Conservation (phyloP, 768 basidiomycete species). For the Leccinum ochraceum region DNA sequence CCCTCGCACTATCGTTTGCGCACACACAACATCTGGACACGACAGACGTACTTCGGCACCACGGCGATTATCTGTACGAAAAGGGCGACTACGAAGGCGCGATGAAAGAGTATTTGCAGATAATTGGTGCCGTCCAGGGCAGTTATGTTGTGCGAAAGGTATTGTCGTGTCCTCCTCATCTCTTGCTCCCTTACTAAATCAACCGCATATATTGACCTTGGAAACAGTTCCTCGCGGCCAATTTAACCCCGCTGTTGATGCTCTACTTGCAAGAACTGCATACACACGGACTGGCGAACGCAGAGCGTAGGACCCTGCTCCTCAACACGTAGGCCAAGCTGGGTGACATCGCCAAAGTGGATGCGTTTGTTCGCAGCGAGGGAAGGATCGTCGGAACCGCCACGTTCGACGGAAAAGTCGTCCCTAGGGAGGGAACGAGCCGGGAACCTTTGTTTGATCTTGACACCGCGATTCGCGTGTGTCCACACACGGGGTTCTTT, state of each 20-base stretch:
- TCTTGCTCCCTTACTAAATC: background rate
- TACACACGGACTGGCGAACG: conserved; percentile 76
- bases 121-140: conserved; percentile 62
- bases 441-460: conserved; percentile 62
- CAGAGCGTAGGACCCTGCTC: conserved; percentile 77
- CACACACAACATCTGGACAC: too few relatives aligned
- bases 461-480: too few relatives aligned
- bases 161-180: background rate
- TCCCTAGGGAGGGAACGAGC: conserved; percentile 41
- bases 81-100: too few relatives aligned
- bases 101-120: too few relatives aligned
- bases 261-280: conserved; percentile 97
- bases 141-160: conserved; percentile 71
- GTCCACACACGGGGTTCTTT: too few relatives aligned
- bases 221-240: conserved; percentile 89
- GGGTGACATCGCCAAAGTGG: conserved; percentile 88
- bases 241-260: conserved; percentile 92
- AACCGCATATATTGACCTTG: conserved; percentile 8
- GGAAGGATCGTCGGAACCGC: conserved; percentile 44
- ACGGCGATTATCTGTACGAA: too few relatives aligned
- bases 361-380: conserved; percentile 91
- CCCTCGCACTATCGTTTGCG: too few relatives aligned
- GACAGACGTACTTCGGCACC: too few relatives aligned
- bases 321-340: conserved; percentile 97
- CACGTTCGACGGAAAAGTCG: conserved; percentile 18